Evolutionary conservation across 73 alveolate genomes (phyloP), one percentile per base, ranked within the genome.

Genomic region (Paramecium pentaurelia): DNA sequence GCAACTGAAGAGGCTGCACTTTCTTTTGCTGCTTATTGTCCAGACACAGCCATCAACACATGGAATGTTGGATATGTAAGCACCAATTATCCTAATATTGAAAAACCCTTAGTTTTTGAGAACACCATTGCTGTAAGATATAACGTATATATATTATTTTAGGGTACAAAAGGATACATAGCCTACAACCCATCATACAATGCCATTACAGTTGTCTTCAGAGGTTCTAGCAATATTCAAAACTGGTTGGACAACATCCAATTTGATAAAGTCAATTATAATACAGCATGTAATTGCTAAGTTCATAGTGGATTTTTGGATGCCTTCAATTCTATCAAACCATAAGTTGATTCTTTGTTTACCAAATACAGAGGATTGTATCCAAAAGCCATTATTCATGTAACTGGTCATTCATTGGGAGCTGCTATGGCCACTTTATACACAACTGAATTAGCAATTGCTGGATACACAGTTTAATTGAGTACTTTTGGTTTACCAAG

Each of bases 371-470:
- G 28, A 75, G 60, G 64, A 30, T 4, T 32, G 49, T 75, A 75
- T 18, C 88, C 88, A 34, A 34, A 34, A 10, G 88, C 88, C 18
- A 22, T 22, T 11, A 30, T 75, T 9, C 88, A 75, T 75, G 88
- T 75, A 32, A 34, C 88, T 3, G 88, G 88, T 37, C 88, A 75
- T 38, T 75, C 88, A 37, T 34, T 75, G 60, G 88, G 88, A 16
- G 88, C 60, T 14, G 88, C 88, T 34, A 37, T 75, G 42, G 88
- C 88, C 10, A 75, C 88, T 8, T 45, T 75, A 75, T 75, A 37
- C 18, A 40, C 88, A n/a, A 40, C 60, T 34, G 88, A 75, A 22
- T 40, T 75, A n/a, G 88, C 88, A 2, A 75, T 34, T 9, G 58
- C 60, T 9, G 88, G 88, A 32, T 37, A 75, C 40, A 4, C 42